Base-by-base conservation (phyloP, 2,329 filamentous ascomycete genomes). In the Tolypocladium ophioglossoides region DNA sequence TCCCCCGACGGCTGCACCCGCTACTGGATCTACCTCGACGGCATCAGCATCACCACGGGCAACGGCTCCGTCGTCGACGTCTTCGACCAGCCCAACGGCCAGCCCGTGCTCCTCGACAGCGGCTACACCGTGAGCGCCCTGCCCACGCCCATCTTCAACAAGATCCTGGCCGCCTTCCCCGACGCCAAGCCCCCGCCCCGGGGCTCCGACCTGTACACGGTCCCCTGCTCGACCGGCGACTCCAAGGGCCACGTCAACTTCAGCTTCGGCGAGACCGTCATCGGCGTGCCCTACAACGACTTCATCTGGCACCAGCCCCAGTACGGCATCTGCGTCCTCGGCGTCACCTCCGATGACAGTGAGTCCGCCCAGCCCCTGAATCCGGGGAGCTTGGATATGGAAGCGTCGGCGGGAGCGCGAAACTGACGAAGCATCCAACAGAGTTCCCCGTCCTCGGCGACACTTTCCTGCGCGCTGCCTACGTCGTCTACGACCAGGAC, bases 71-170 rank as follows among this genome's bases (percentile, higher is more conserved):
- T 74, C 18, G 59, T 74, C 10, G 67, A 74, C 32, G 75, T 80
- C 34, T 75, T 84, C 51, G 58, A 63, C 54, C 58, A 67, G 55
- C 57, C 61, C 52, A 67, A 66, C 47, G 62, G 62, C 49, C 64
- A 76, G 39, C 66, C 75, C 24, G 79, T 80, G 16, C 74, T 85
- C 30, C 74, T 87, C 30, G 84, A 87, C 68, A 84, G 81, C 16
- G 86, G 86, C 54, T 85, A 81, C 57, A 86, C 82, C 44, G 71
- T 87, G 54, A 85, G 80, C 66, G 82, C 85, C 57, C 75, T 90
- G 2, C 86, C 86, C 3, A 70, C 79, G 56, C 63, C 72, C 35
- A 67, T 87, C 55, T 77, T 81, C 55, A 58, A 68, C 32, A 60
- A 66, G 35, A 69, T 84, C 37, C 70, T 63, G 55, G 67, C 52